These are phyloP conservation scores for Mucor plumbeus DNA, from an alignment of 371 early-diverging fungal genomes.

Conservation along the genomic window DNA sequence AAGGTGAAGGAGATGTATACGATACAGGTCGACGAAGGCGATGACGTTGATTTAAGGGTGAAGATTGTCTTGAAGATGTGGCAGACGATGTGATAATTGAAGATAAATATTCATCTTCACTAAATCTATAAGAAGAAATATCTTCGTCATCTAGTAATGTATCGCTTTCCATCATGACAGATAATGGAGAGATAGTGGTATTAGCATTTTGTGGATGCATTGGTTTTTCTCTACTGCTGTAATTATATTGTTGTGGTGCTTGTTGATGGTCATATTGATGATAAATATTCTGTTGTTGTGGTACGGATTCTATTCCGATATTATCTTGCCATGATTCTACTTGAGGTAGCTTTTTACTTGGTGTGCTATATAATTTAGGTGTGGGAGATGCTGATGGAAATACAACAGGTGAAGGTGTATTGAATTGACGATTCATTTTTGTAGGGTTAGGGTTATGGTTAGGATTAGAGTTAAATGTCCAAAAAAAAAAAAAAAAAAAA, in stretches of 20 bases:
- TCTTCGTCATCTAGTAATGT: conserved; percentile 9
- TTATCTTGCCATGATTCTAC: conserved; percentile 24
- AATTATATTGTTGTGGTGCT: conserved; percentile 22
- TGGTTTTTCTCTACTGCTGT: conserved; percentile 1
- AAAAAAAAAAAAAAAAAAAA: background rate
- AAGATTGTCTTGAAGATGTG: conserved; percentile 3
- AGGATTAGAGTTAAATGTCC: too few species aligned
- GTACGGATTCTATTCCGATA: conserved; percentile 13
- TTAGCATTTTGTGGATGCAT: background rate
- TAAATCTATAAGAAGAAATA: conserved; percentile 9
- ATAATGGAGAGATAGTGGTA: background rate
- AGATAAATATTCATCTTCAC: conserved; percentile 12
- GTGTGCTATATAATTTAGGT: conserved; percentile 26
- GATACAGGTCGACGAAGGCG: conserved; percentile 5
- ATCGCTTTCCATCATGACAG: conserved; percentile 12
- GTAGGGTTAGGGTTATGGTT: background rate
- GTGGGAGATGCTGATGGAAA: conserved; percentile 33
- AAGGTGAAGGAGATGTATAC: conserved; percentile 13
- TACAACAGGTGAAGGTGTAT: conserved; percentile 24
- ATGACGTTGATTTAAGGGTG: background rate
- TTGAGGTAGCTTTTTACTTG: conserved; percentile 23
- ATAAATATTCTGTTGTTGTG: conserved; percentile 25
- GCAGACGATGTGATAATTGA: conserved; percentile 14
- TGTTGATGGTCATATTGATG: conserved; percentile 42
- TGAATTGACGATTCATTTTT: conserved; percentile 9